Evolutionary conservation across 2,329 filamentous ascomycete genomes (phyloP), one percentile per base, ranked within the genome.

Genomic region (Sporothrix euskadiensis): DNA sequence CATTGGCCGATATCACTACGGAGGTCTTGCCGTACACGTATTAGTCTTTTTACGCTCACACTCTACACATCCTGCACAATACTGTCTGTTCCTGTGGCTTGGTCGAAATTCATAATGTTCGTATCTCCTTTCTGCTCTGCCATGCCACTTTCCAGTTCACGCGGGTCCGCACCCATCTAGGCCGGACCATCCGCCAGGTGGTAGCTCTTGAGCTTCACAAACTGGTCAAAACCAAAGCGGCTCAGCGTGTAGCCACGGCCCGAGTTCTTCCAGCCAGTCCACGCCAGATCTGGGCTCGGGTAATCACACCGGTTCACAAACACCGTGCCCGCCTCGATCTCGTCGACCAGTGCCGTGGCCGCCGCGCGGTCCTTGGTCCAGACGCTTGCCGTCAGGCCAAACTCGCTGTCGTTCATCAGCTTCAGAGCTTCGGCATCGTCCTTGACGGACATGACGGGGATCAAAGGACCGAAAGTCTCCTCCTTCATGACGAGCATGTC

Each of bases 231-330:
- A 12, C 95, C 95, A 79, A 94, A 97, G 78, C 85, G 90, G 83
- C 94, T 96, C 78, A 98, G 84, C 10, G 94, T 98, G 78, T 94
- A 91, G 30, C 95, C 95, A 82, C 93, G 94, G 76, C 95, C 95
- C 75, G 94, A 97, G 81, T 97, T 94, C 85, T 98, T 98, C 94
- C 94, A 98, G 12, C 95, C 95, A 2, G 94, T 96, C 94, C 94
- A 97, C n/a, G 94, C 94, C 77, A 97, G 88, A 82, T 97, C 94
- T 75, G 95, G 94, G 81, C 91, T 94, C 66, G 95, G 95, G 81
- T 89, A 98, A 82, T 98, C 95, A 79, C 93, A 94, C 78, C 95
- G 89, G 82, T 98, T 98, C 78, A 98, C 93, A 83, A 98, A 98
- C 68, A 98, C 94, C 1, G 95, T 98, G 57, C 95, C 95, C 63